Evolutionary conservation across 2,329 filamentous ascomycete species (phyloP).

Genomic region (Neofusicoccum parvum): DNA sequence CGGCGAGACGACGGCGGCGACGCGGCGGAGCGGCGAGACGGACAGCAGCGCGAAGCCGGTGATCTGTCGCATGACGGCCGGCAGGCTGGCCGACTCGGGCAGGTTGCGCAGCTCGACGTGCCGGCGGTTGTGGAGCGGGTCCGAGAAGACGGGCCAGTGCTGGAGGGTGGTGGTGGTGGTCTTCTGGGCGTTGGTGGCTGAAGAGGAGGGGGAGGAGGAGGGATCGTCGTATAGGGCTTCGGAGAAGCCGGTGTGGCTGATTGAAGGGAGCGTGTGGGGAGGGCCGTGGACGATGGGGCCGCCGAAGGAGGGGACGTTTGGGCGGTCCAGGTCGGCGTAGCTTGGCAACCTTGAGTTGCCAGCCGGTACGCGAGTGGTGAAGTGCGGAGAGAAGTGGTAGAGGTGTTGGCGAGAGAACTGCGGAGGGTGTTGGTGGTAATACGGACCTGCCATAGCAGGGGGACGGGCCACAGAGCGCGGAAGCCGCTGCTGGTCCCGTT

Average conservation of each 20-base stretch:
- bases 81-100: neutral
- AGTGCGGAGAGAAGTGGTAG: neutral
- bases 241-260: neutral
- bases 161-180: neutral
- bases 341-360: neutral
- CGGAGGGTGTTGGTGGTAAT: neutral
- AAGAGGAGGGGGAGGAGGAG: too few species aligned
- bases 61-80: neutral
- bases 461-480: neutral
- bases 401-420: neutral
- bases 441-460: neutral
- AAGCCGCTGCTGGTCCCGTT: neutral
- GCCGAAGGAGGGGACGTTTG: neutral
- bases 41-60: neutral
- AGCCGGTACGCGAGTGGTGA: neutral
- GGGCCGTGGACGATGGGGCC: neutral
- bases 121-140: neutral
- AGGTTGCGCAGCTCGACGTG: constrained; percentile 2
- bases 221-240: constrained; percentile 3
- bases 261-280: neutral
- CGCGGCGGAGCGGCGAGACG: neutral
- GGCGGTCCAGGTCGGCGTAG: constrained; percentile 1
- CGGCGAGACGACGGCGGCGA: neutral
- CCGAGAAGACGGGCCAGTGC: neutral
- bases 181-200: neutral